Evolutionary conservation across 164 flowering plant species (phyloP), one percentile per base, ranked within the genome.

Genomic region (Annona squamosa): DNA sequence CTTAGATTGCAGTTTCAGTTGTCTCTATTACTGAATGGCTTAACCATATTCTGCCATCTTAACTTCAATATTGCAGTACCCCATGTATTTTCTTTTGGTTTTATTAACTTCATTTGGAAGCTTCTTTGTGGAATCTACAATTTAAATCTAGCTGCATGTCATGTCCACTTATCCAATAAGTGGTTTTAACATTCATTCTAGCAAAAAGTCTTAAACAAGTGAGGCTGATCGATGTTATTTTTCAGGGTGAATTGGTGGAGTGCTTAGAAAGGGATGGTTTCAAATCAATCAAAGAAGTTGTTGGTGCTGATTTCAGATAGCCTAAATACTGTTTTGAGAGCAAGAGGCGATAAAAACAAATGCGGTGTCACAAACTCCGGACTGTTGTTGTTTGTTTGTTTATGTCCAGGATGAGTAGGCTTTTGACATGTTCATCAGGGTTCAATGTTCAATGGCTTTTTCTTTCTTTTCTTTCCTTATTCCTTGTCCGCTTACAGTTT

Each of bases 201-300:
- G 59, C 37, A 26, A 26, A 26, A 26, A 13, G 70, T 12, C n/a
- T 68, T 57, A 4, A 64, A 18, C 6, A 63, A 1, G 56, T 72
- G 45, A 63, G 65, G 52, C 5, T 46, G 4, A 17, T 12, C 37
- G 13, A 6, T 44, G 4, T 66, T 42, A 37, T 68, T 68, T 56
- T 48, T 10, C 77, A 94, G 98, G 90, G 85, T 48, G 98, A 94
- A 78, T 77, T 94, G 74, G 92, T 90, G 4, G 80, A 86, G 63
- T 94, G 97, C 85, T 82, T 94, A 71, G 97, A 91, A 78, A 87
- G 85, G 81, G 98, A 92, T 80, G 98, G 98, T 65, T 94, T 83
- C 83, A 94, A 91, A 83, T 87, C 91, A 19, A 70, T 92, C 18
- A 48, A 77, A 7, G 97, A 92, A 79, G 98, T 97, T 69, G 86